phyloP scores from a whole-genome alignment of 2,329 filamentous ascomycete genomes.

The Fusarium sp. region DNA sequence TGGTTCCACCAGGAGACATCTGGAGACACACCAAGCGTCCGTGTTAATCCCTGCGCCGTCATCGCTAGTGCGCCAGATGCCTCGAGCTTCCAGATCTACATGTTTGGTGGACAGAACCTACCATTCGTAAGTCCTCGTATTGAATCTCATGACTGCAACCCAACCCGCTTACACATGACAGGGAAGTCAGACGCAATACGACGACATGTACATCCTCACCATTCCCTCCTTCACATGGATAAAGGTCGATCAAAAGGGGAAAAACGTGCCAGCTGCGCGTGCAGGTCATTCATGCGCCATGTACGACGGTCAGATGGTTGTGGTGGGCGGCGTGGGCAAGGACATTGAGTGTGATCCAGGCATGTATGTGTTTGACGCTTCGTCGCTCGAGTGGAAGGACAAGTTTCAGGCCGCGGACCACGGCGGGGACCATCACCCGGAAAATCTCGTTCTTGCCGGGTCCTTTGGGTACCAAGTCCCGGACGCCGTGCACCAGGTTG shows the following conservation, averaged over 20 bases:
- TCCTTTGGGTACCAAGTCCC: slow-evolving; percentile 67
- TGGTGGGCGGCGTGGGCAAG: slow-evolving; percentile 70
- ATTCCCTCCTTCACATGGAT: slow-evolving; percentile 75
- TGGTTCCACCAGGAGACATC: slow-evolving; percentile 71
- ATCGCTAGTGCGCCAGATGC: slow-evolving; percentile 74
- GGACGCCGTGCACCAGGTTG: slow-evolving; percentile 58
- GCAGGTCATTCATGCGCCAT: slow-evolving; percentile 68
- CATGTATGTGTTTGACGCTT: slow-evolving; percentile 80
- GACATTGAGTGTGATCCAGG: slow-evolving; percentile 63
- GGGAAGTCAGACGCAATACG: slow-evolving; percentile 67
- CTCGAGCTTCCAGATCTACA: slow-evolving; percentile 80
- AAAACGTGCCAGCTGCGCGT: slow-evolving; percentile 65
- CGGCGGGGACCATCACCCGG: slow-evolving; percentile 65
- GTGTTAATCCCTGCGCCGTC: slow-evolving; percentile 71
- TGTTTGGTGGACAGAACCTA: slow-evolving; percentile 82
- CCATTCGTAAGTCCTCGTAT: slow-evolving; percentile 61
- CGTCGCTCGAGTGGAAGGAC: slow-evolving; percentile 66
- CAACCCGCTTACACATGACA: slow-evolving; percentile 34
- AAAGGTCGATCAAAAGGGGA: slow-evolving; percentile 60
- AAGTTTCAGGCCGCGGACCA: slow-evolving; percentile 72
- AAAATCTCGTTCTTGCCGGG: slow-evolving; percentile 57
- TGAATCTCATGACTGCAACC: neutral
- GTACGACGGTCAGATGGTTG: slow-evolving; percentile 69
- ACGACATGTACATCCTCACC: slow-evolving; percentile 72
- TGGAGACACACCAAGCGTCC: slow-evolving; percentile 62